Percentiles rank a stretch among this genome's conserved stretches.
These are phyloP conservation scores for Coleophoma eucalyptorum DNA, from an alignment of 2,329 filamentous ascomycete species.

Conservation along the genomic window DNA sequence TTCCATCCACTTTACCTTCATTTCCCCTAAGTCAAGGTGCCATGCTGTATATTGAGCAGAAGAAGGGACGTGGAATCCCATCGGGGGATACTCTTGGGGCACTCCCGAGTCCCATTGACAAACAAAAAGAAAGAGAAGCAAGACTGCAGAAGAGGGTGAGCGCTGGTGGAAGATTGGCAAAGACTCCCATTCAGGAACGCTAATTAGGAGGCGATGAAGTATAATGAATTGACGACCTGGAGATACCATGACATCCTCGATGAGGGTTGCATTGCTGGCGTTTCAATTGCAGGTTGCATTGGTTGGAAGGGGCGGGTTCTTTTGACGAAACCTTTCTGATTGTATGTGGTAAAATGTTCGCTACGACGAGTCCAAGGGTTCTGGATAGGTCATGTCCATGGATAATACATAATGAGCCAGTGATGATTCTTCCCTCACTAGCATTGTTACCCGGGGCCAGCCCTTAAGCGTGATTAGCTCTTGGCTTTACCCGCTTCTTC, in stretches of 20 bases:
- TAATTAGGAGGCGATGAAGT: constrained; percentile 9
- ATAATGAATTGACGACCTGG: constrained; percentile 22
- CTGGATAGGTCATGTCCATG: not conserved
- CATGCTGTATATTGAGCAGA: constrained; percentile 81
- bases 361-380: not conserved
- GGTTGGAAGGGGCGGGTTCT: not conserved
- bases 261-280: constrained; percentile 22
- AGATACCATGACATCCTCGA: constrained; percentile 25
- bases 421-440: not conserved
- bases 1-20: constrained; percentile 70
- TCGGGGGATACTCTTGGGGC: constrained; percentile 55
- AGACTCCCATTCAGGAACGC: constrained; percentile 25
- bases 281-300: constrained; percentile 14
- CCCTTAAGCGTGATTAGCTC: too few relatives aligned
- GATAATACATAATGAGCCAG: not conserved
- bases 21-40: constrained; percentile 82
- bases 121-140: constrained; percentile 59
- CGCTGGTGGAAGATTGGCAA: constrained; percentile 67
- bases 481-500: too few relatives aligned
- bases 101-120: constrained; percentile 49
- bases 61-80: constrained; percentile 43
- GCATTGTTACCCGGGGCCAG: too few relatives aligned
- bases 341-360: not conserved
- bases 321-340: not conserved
- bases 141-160: constrained; percentile 76